phyloP scores from a whole-genome alignment of 2,329 filamentous ascomycete species.

The Verruconis gallopava region DNA sequence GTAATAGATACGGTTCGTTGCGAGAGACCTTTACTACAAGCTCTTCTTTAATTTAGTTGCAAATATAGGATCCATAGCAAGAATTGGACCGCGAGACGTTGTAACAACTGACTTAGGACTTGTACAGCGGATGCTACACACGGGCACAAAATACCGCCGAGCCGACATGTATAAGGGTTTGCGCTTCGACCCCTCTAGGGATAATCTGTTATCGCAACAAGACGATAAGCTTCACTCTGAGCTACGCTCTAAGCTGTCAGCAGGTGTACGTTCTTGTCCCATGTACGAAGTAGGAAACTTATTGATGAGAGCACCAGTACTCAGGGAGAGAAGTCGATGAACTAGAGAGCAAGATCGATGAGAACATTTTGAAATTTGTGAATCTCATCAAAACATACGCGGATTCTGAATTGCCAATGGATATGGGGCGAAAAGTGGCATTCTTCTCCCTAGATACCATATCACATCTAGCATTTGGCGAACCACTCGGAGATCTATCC shows the following conservation, averaged over 20 bases:
- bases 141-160: slow-evolving; percentile 5
- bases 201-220: slow-evolving; percentile 7
- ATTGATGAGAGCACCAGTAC: too few species aligned
- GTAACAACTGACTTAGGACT: slow-evolving; percentile 8
- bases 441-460: slow-evolving; percentile 32
- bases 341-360: slow-evolving; percentile 26
- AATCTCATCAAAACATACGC: slow-evolving; percentile 20
- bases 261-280: slow-evolving; percentile 4
- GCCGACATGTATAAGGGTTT: slow-evolving; percentile 6
- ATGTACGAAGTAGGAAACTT: too few species aligned
- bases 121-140: slow-evolving; percentile 9
- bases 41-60: slow-evolving; percentile 24
- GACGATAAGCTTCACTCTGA: slow-evolving; percentile 8
- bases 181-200: slow-evolving; percentile 8
- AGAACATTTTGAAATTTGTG: slow-evolving; percentile 22
- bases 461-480: slow-evolving; percentile 28
- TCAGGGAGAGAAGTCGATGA: slow-evolving; percentile 27
- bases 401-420: slow-evolving; percentile 21
- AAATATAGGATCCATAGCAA: slow-evolving; percentile 25
- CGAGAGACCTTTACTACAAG: slow-evolving; percentile 26
- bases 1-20: slow-evolving; percentile 18
- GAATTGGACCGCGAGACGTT: slow-evolving; percentile 9
- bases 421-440: slow-evolving; percentile 23
- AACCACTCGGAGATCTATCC: slow-evolving; percentile 38
- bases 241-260: slow-evolving; percentile 8